Evolutionary conservation across 805 yeast genomes (phyloP).

Genomic region (Kluyveromyces nonfermentans): DNA sequence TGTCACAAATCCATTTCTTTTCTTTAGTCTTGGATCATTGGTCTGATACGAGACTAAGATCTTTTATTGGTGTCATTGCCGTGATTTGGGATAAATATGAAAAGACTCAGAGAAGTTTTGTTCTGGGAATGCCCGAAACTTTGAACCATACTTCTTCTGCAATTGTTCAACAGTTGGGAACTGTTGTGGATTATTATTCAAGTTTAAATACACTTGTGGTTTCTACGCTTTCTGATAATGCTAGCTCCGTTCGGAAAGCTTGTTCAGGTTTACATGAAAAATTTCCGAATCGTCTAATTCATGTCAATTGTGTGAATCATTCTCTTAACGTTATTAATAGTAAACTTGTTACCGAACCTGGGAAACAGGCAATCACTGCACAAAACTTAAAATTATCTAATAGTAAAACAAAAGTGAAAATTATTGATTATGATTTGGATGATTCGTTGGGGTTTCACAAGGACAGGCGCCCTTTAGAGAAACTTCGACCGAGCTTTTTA

Average conservation of each 20-base stretch:
- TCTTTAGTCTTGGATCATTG: constrained; percentile 3
- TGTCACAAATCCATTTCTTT: not conserved
- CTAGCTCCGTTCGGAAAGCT: constrained; percentile 3
- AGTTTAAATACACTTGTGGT: not conserved
- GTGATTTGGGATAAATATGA: constrained; percentile 3
- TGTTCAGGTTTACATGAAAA: not conserved
- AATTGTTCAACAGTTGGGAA: not conserved
- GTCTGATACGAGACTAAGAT: constrained; percentile 2
- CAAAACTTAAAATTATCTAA: not conserved
- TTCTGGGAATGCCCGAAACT: constrained; percentile 3
- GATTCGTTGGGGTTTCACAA: constrained; percentile 1
- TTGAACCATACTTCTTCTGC: constrained; percentile 1
- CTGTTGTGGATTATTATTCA: not conserved
- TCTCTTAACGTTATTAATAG: constrained; percentile 1
- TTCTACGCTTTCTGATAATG: constrained; percentile 1
- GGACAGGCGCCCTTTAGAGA: not conserved
- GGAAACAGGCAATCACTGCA: not conserved
- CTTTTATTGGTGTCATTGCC: constrained; percentile 2
- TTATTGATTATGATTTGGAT: constrained; percentile 3
- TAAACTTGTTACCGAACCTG: constrained; percentile 2
- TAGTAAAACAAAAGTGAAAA: not conserved
- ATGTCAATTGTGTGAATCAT: constrained; percentile 2
- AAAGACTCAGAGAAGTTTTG: constrained; percentile 2
- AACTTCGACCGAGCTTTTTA: not conserved
- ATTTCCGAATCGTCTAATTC: not conserved